Base-by-base conservation (phyloP, 2,329 filamentous ascomycete genomes). In the Emericellopsis cladophorae region DNA sequence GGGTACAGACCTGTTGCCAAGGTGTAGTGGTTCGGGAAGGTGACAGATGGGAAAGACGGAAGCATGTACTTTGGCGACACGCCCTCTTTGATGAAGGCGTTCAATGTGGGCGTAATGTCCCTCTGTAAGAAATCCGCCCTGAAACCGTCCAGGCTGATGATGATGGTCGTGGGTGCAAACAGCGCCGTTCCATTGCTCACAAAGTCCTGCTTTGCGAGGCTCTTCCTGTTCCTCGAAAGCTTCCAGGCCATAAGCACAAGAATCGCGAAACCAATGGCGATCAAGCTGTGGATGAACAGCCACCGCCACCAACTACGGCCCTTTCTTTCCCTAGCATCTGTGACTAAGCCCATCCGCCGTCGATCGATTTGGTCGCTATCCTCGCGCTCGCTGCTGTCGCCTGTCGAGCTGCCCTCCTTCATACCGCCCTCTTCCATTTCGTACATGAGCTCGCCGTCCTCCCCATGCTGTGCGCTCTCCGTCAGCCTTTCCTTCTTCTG, bases 11-110 rank as follows among this genome's bases (percentile, higher is more conserved):
- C 92, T 0, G 92, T 96, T 1, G 87, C 86, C 31, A 96, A 68
- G 0, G 90, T 95, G 59, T 90, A 95, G 59, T 96, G 92, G 51
- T 96, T 90, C 11, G 92, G 92, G 52, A 98, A 98, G 0, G 92
- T 98, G 36, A 98, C 86, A 18, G 86, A 94, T 0, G 92, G 92
- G 49, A 98, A 98, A 32, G 87, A 93, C 0, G 92, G 92, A 7
- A 78, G 72, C 88, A 98, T 95, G 61, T 90, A 95, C 48, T 79
- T 73, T 3, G 92, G 90, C 6, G 89, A 95, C 10, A 96, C 79
- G 24, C 92, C 92, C 48, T 87, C 78, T 45, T 76, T 74, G 46
- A 95, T 69, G 48, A 98, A 82, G 2, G 79, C 72, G 49, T 79
- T 85, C 8, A 98, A 67, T 2, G 81, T 79, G 1, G 90, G 92